These are phyloP conservation scores for Sordariomycetes sp. DNA, from an alignment of 2,329 filamentous ascomycete genomes.

Conservation along the genomic window DNA sequence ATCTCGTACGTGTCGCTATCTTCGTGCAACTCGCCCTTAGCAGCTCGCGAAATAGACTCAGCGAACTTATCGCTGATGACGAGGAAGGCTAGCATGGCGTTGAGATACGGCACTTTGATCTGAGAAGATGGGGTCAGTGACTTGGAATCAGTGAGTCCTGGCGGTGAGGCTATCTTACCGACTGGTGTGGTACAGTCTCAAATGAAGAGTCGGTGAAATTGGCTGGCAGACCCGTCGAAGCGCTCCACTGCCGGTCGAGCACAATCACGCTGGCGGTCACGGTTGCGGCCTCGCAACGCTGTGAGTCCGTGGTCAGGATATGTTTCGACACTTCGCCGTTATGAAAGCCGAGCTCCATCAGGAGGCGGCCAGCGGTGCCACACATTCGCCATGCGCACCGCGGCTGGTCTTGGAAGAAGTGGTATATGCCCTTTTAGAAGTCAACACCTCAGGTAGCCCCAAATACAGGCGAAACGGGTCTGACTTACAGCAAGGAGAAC, in stretches of 20 bases:
- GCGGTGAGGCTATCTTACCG: neutral
- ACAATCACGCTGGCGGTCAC: conserved; percentile 7
- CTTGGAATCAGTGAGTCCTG: neutral
- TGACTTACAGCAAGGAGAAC: conserved; percentile 2
- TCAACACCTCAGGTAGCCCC: neutral
- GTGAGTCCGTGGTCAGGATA: conserved; percentile 3
- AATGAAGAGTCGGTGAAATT: conserved; percentile 8
- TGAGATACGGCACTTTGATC: conserved; percentile 7
- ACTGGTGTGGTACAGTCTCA: conserved; percentile 1
- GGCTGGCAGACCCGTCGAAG: conserved; percentile 8
- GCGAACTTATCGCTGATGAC: conserved; percentile 12
- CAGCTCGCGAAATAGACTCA: conserved; percentile 7
- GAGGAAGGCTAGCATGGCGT: conserved; percentile 10
- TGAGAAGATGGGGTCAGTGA: neutral
- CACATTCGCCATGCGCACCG: conserved; percentile 17
- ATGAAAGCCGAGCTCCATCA: conserved; percentile 17
- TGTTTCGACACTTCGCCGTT: conserved; percentile 14
- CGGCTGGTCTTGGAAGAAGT: conserved; percentile 13
- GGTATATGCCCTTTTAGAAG: conserved; percentile 9
- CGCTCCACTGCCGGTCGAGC: conserved; percentile 10
- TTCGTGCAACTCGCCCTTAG: conserved; percentile 8
- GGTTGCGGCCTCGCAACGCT: conserved; percentile 3
- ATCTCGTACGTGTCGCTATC: conserved; percentile 17
- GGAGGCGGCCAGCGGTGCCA: conserved; percentile 13
- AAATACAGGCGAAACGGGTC: neutral